Base-by-base conservation (phyloP, 768 basidiomycete genomes). In the Porpolomopsis calyptriformis region DNA sequence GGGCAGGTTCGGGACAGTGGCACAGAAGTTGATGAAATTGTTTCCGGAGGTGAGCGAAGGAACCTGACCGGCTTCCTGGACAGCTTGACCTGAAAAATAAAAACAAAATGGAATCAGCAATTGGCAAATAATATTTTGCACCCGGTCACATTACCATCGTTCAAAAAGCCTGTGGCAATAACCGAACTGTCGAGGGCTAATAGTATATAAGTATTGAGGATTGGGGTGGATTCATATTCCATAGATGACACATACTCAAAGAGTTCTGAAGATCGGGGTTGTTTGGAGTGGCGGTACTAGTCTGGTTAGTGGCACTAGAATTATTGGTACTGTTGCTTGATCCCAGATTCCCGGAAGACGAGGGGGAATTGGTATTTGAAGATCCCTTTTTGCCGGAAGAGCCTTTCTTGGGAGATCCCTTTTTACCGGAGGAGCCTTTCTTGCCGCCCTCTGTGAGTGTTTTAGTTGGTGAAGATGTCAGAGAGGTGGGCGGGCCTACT, bases 1-100 rank as follows among this genome's bases (percentile, higher is more conserved):
- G 27, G 80, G 72, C 53, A 65, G 58, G 57, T 65, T 62, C 59
- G 45, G 61, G 16, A 64, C 60, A 11, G 59, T 58, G 43, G 63
- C 55, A 54, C 72, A 76, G 56, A 71, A 74, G 68, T 79, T 79
- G 70, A 76, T 75, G 62, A 74, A 84, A 71, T 84, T 82, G 68
- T 82, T 80, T 33, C 53, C 57, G 27, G 75, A 76, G 3, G 76
- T 78, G 24, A 70, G 41, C 9, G 74, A 74, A 1, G 70, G 57
- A 26, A 70, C 70, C 57, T 78, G 75, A 22, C 74, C 77, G 4
- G 58, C 56, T 4, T 58, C 53, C 4, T 68, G 68, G 6, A 58
- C 56, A 16, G 60, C 60, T 54, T 72, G 69, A 7, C 76, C n/a
- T n/a, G n/a, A n/a, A n/a, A n/a, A n/a, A n/a, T n/a, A n/a, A n/a